Percentiles rank a stretch among this genome's conserved stretches.
phyloP scores from a whole-genome alignment of 768 basidiomycete species.

The Pisolithus sp. region DNA sequence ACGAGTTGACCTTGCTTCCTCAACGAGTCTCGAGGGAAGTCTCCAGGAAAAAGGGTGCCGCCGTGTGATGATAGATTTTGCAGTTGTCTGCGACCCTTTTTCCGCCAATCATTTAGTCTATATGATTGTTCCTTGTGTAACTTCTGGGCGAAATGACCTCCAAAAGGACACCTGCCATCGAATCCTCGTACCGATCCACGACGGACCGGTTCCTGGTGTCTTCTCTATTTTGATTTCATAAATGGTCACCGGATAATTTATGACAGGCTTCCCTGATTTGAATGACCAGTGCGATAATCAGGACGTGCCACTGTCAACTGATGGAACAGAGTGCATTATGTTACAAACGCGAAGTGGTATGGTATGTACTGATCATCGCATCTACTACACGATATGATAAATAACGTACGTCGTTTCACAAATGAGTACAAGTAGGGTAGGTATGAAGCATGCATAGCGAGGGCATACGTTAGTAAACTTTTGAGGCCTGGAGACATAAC shows the following conservation, averaged over 20 bases:
- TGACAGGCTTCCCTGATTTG: neutral
- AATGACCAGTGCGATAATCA: neutral
- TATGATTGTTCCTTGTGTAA: no score
- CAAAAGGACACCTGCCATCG: no score
- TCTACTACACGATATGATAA: neutral
- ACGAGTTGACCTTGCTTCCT: neutral
- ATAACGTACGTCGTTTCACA: neutral
- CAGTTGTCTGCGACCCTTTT: neutral
- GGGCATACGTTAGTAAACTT: neutral
- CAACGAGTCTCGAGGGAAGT: neutral
- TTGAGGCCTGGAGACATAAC: neutral
- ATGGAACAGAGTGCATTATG: neutral
- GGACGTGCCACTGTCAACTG: neutral
- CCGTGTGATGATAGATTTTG: neutral
- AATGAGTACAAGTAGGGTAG: constrained; percentile 1
- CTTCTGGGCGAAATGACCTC: no score
- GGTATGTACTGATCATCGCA: neutral
- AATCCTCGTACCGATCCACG: no score
- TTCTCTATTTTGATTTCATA: neutral
- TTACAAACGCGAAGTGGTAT: neutral
- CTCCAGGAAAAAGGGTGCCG: neutral
- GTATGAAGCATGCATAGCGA: constrained; percentile 2
- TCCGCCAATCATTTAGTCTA: no score
- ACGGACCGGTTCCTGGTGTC: no score
- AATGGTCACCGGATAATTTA: neutral